phyloP scores from a whole-genome alignment of 805 yeast species.

The Clavispora vitiphila region DNA sequence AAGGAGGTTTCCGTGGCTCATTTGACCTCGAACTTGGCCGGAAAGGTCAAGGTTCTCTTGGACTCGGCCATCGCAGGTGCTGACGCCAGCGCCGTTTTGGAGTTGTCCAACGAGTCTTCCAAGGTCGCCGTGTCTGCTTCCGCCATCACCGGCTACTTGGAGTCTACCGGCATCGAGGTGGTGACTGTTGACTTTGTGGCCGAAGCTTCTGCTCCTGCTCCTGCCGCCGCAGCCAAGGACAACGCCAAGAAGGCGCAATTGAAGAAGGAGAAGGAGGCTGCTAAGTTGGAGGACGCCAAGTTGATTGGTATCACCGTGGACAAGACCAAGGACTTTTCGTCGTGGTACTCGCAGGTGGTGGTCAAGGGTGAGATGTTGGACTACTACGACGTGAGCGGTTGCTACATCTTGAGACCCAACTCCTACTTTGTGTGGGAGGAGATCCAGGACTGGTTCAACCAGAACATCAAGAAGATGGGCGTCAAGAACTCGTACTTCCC shows the following conservation, averaged over 20 bases:
- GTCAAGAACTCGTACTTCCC: slow-evolving; percentile 97
- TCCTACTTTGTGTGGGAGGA: slow-evolving; percentile 93
- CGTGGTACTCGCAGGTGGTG: slow-evolving; percentile 96
- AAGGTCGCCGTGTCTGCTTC: slow-evolving; percentile 48
- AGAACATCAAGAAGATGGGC: slow-evolving; percentile 76
- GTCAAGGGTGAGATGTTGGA: slow-evolving; percentile 98
- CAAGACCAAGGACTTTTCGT: slow-evolving; percentile 85
- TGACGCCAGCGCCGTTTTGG: slow-evolving; percentile 35
- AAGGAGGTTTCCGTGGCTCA: slow-evolving; percentile 60
- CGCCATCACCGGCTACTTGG: slow-evolving; percentile 42
- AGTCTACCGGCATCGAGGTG: slow-evolving; percentile 46
- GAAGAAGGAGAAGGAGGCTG: slow-evolving; percentile 39
- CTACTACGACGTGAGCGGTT: slow-evolving; percentile 97
- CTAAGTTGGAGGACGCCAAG: slow-evolving; percentile 77
- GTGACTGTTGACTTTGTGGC: slow-evolving; percentile 51
- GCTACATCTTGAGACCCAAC: slow-evolving; percentile 95
- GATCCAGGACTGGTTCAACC: slow-evolving; percentile 84
- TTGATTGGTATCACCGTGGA: slow-evolving; percentile 94
- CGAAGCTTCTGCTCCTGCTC: slow-evolving; percentile 33
- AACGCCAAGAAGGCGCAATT: slow-evolving; percentile 23
- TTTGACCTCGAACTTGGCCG: slow-evolving; percentile 40
- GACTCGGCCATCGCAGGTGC: slow-evolving; percentile 46
- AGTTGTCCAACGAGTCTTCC: slow-evolving; percentile 48
- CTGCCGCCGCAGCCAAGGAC: slow-evolving; percentile 15
- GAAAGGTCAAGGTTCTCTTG: slow-evolving; percentile 55